A percentile compares a stretch with the other conserved stretches of the same genome.
phyloP scores from a whole-genome alignment of 2,329 filamentous ascomycete species.

The Alternaria sp. region DNA sequence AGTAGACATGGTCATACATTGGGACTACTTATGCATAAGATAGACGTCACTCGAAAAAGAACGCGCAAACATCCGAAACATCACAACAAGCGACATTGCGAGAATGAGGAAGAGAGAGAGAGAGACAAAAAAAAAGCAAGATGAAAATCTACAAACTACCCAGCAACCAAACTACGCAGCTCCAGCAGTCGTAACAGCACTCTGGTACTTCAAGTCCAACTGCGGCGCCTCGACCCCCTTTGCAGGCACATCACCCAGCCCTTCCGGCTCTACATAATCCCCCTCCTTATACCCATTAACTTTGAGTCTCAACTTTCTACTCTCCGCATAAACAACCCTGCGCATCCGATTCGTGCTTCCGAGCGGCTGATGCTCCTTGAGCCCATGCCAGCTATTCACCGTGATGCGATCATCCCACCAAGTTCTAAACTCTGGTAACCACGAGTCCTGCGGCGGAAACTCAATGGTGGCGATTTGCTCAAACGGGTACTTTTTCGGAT shows the following conservation, averaged over 20 bases:
- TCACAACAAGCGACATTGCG: neutral
- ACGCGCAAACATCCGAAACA: neutral
- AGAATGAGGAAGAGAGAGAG: neutral
- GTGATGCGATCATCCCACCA: slow-evolving; percentile 54
- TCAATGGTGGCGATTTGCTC: slow-evolving; percentile 56
- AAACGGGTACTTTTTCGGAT: slow-evolving; percentile 58
- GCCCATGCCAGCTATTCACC: slow-evolving; percentile 52
- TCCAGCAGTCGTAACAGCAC: slow-evolving; percentile 27
- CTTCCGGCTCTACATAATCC: slow-evolving; percentile 51
- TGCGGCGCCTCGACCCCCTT: slow-evolving; percentile 27
- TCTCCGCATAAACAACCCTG: slow-evolving; percentile 53
- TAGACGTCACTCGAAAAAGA: neutral
- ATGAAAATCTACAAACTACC: neutral
- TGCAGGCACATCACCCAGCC: slow-evolving; percentile 48
- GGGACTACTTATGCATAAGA: neutral
- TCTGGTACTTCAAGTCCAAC: slow-evolving; percentile 25
- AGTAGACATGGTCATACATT: neutral
- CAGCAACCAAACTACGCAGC: slow-evolving; percentile 1
- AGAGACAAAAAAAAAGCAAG: neutral
- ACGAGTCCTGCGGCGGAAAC: slow-evolving; percentile 52
- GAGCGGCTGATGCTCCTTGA: slow-evolving; percentile 51
- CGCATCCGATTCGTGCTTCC: slow-evolving; percentile 53
- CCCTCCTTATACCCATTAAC: slow-evolving; percentile 49
- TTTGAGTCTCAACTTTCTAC: slow-evolving; percentile 50
- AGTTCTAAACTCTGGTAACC: slow-evolving; percentile 51